Evolutionary conservation across 2,329 filamentous ascomycete genomes (phyloP), one percentile per base, ranked within the genome.

Genomic region (Fusarium redolens): DNA sequence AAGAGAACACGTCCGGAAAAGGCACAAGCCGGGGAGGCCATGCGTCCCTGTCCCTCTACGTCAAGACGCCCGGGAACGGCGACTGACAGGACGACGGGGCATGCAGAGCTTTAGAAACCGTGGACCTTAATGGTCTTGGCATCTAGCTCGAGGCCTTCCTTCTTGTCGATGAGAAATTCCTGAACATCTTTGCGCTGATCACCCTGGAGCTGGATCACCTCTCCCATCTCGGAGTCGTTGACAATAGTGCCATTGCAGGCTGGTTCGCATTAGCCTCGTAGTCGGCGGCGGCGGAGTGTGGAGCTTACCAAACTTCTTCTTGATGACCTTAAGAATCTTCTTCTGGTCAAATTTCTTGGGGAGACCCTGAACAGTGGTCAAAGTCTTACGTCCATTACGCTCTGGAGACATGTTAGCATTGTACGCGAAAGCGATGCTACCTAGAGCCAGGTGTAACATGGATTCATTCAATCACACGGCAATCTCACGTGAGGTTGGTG

Each of bases 231-330:
- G 79, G 90, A 90, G 86, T 98, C 96, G 83, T 91, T 91, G 86
- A 98, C 95, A 85, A 98, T 97, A 87, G 95, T 98, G 90, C 96
- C 96, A 98, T 99, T 98, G 94, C 96, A 98, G 85, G 96, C 96
- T 94, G 72, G 54, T 5, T 18, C 8, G 7, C 45, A 48, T 78
- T 67, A 65, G 68, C 41, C 28, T 35, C 12, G 20, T n/a, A 4
- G 6, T 11, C 5, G 5, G 13, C 48, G 40, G 33, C 31, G 22
- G 47, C 22, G 40, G 41, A 11, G n/a, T 10, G 5, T 44, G n/a
- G 48, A 25, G 80, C 91, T 73, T 89, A 95, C 92, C 93, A 82
- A 98, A 98, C 84, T 97, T 96, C 91, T 98, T 98, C 92, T 98
- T 98, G 89, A 98, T 97, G 86, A 97, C 95, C 89, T 98, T 98